Base-by-base conservation (phyloP, 2,329 filamentous ascomycete species). In the Colletotrichum nymphaeae region DNA sequence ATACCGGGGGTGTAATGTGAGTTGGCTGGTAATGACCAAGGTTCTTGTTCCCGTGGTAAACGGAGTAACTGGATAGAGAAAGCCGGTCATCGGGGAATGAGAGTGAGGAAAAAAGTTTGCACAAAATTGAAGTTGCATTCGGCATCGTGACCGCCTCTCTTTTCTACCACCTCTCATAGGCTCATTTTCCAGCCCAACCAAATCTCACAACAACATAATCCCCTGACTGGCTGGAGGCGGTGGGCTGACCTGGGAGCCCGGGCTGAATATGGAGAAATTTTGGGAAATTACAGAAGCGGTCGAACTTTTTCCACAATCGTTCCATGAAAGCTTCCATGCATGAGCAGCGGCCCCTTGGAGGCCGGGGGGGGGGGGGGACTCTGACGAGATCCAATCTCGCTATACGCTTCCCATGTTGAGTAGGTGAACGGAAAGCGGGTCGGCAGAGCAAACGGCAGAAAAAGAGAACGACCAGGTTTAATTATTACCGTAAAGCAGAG, bases 241-340 rank as follows among this genome's bases (percentile, higher is more conserved):
- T 59, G n/a, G 42, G 42, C 30, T 32, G 28, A 58, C 56, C 7
- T n/a, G 56, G 56, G 42, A 46, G 42, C 52, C 63, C 28, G 52
- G 52, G 35, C 52, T 65, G 63, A 28, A 28, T 5, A 42, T 52
- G 53, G 37, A 28, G 49, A 63, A 26, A 22, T 14, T 32, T 49
- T 63, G 58, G 42, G 30, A 46, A 53, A 63, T 72, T 65, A 22
- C 42, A 46, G 63, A 62, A 55, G 62, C 53, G 62, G 62, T 57
- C 30, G n/a, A 57, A 32, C 26, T 24, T 32, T 53, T 56, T 72
- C 46, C 32, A 59, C 32, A 59, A 68, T 32, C 37, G 14, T 73
- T 73, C 71, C 52, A 73, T 57, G 67, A 73, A 62, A 73, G 62
- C 67, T 73, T 73, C 71, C 62, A 73, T 73, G 71, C 71, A 73